Base-by-base conservation (phyloP, 495 filamentous ascomycete genomes). In the Xylaria intraflava region DNA sequence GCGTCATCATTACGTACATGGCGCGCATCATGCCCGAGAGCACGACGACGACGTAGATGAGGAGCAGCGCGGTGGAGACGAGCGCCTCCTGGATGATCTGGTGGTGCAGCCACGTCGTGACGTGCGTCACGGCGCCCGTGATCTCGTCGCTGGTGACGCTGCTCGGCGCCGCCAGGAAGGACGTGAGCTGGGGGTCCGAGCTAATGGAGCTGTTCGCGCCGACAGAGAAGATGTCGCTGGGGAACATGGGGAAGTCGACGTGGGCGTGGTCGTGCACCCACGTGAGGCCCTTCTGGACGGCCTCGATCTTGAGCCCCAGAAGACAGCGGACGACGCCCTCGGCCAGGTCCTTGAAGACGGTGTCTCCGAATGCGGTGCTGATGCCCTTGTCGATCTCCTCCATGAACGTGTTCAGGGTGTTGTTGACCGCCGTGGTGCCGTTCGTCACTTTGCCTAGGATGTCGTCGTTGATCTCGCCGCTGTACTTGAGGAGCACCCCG, bases 221-320 rank as follows among this genome's bases (percentile, higher is more conserved):
- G 33, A 83, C 72, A 45, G 88, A 90, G 76, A 98, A 95, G 24
- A 86, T 86, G 61, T 96, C 77, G 62, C 88, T 83, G 23, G 80
- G 77, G 27, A 97, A 79, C 19, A 78, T 64, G 0, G 94, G 93
- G 62, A 98, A 86, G 52, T 82, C 71, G 57, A 98, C 78, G 45
- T 94, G 80, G 1, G 94, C 90, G 59, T 96, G 65, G 59, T 97
- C 85, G 51, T 83, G 75, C 29, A 94, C 85, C 90, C 90, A 98
- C 0, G 87, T 94, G 0, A 97, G 80, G 8, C 86, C 93, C 58
- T 85, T 83, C 64, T 97, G 76, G 56, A 97, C 78, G 10, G 82
- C 72, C 12, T 81, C 79, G 52, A 92, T 68, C 70, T 92, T 91
- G 52, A 89, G 67, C n/a, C 77, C 81, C 49, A 94, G 78, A 10